Evolutionary conservation across 208 protist species (phyloP).

Genomic region (Acanthamoeba lenticulata): DNA sequence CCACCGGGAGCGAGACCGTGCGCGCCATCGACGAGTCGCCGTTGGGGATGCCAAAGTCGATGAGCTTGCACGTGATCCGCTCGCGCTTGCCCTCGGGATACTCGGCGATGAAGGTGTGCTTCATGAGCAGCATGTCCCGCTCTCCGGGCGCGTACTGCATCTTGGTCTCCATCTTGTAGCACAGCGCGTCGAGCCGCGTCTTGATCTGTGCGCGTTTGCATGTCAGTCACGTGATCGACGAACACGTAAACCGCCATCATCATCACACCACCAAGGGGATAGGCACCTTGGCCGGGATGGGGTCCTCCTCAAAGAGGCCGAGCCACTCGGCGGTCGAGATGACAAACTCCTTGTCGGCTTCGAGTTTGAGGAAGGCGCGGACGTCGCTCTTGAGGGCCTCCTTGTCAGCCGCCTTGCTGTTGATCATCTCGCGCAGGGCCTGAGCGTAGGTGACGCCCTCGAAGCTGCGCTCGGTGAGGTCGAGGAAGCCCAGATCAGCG

Average conservation of each 20-base stretch:
- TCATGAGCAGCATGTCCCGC: conserved; percentile 68
- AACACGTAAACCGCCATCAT: not conserved
- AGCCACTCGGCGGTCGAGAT: conserved; percentile 45
- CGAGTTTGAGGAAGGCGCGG: conserved; percentile 24
- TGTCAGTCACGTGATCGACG: not conserved
- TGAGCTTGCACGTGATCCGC: conserved; percentile 64
- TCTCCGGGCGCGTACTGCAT: conserved; percentile 49
- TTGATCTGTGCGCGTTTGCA: not conserved
- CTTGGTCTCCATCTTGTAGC: conserved; percentile 55
- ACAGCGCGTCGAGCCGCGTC: conserved; percentile 61
- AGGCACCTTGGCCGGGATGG: conserved; percentile 30
- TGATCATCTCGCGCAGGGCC: conserved; percentile 49
- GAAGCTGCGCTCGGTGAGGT: conserved; percentile 44
- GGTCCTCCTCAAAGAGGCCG: conserved; percentile 59
- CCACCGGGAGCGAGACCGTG: conserved; percentile 55
- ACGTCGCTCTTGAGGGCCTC: conserved; percentile 53
- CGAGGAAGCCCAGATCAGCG: conserved; percentile 62
- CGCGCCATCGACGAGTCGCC: conserved; percentile 58
- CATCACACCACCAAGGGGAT: no score
- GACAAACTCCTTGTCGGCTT: not conserved
- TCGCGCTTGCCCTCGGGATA: conserved; percentile 65
- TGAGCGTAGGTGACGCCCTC: conserved; percentile 5
- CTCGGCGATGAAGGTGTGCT: conserved; percentile 59
- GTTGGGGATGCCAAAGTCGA: conserved; percentile 59
- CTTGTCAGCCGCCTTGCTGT: conserved; percentile 58